These are phyloP conservation scores for Auriscalpium microsporum DNA, from an alignment of 768 basidiomycete genomes.

Conservation along the genomic window DNA sequence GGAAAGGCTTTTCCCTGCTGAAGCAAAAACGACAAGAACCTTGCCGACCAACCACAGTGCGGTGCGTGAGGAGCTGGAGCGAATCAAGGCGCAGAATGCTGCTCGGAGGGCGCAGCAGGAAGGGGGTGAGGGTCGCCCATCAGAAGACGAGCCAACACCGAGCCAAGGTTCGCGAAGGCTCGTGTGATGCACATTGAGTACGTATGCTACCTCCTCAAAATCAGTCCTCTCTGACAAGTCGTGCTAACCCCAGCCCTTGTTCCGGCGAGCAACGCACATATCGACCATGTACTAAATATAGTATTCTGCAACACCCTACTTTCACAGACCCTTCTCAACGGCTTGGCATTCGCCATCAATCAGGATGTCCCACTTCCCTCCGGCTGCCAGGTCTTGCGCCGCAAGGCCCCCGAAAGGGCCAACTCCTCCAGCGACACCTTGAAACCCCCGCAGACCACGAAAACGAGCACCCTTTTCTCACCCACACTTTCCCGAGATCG, in stretches of 20 bases:
- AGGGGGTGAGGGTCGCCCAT: constrained; percentile 23
- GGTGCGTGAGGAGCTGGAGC: constrained; percentile 60
- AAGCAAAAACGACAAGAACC: constrained; percentile 48
- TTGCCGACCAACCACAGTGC: constrained; percentile 60
- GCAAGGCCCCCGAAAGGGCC: constrained; percentile 33
- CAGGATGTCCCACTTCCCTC: background rate
- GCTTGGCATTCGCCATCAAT: background rate
- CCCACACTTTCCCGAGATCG: constrained; percentile 24
- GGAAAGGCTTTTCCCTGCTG: constrained; percentile 59
- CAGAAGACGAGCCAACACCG: constrained; percentile 15
- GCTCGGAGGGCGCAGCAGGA: constrained; percentile 35
- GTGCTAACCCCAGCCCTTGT: too few species aligned
- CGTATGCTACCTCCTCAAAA: too few species aligned
- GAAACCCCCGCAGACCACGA: constrained; percentile 66
- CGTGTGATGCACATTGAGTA: background rate
- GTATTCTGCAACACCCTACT: background rate
- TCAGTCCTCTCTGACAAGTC: too few species aligned
- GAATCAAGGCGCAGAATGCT: constrained; percentile 58
- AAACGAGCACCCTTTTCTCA: constrained; percentile 38
- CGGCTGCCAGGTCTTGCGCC: constrained; percentile 21
- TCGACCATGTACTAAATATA: background rate
- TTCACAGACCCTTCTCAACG: background rate
- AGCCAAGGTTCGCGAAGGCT: constrained; percentile 20
- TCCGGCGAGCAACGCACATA: too few species aligned
- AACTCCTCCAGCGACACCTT: constrained; percentile 53